Percentiles rank a stretch among this genome's conserved stretches.
Evolutionary conservation across 225 moss, liverwort and hornwort species (phyloP).

Genomic region (Physcomitrellopsis africana): DNA sequence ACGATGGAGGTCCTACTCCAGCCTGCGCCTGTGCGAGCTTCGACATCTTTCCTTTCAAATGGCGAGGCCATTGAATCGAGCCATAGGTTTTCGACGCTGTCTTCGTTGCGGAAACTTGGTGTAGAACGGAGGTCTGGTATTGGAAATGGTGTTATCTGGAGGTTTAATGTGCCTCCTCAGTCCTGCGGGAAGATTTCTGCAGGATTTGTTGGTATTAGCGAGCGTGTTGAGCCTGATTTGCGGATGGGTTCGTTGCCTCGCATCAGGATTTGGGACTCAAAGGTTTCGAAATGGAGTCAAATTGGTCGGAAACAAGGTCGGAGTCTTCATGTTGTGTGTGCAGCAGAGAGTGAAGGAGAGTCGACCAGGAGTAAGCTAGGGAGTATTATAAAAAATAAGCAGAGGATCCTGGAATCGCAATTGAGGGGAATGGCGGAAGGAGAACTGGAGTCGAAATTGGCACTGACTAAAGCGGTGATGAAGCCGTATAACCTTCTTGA

Average conservation of each 20-base stretch:
- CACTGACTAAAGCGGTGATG: slow-evolving; percentile 50
- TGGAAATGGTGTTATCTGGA: slow-evolving; percentile 5
- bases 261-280: not conserved
- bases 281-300: slow-evolving; percentile 9
- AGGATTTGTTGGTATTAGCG: slow-evolving; percentile 17
- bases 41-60: not conserved
- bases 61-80: slow-evolving; percentile 11
- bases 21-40: slow-evolving; percentile 26
- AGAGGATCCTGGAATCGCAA: slow-evolving; percentile 82
- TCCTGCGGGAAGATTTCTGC: slow-evolving; percentile 4
- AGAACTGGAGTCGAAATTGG: slow-evolving; percentile 74
- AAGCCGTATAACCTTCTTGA: slow-evolving; percentile 78
- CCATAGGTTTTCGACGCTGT: slow-evolving; percentile 6
- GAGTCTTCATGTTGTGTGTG: slow-evolving; percentile 32
- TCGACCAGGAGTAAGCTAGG: slow-evolving; percentile 51
- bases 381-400: slow-evolving; percentile 83
- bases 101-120: slow-evolving; percentile 1
- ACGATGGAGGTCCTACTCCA: slow-evolving; percentile 39
- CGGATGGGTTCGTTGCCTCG: slow-evolving; percentile 26
- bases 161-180: slow-evolving; percentile 10
- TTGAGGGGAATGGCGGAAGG: slow-evolving; percentile 63
- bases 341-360: slow-evolving; percentile 41
- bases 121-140: slow-evolving; percentile 5
- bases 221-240: slow-evolving; percentile 19
- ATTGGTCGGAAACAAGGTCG: slow-evolving; percentile 19